phyloP scores from a whole-genome alignment of 768 basidiomycete species.

The Erythrobasidium yunnanense region DNA sequence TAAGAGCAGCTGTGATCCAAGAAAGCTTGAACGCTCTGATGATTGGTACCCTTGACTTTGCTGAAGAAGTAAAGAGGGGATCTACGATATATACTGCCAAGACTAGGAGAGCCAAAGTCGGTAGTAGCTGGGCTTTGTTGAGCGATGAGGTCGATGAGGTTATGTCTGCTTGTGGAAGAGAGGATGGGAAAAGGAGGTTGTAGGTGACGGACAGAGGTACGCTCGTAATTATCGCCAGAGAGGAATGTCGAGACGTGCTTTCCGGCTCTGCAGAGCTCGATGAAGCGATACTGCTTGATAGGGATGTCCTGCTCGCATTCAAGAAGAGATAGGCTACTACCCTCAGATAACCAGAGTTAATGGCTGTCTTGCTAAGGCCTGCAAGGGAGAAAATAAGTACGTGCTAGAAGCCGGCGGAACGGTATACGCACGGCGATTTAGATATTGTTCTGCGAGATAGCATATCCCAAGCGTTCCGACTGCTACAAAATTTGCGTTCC shows the following conservation, averaged over 20 bases:
- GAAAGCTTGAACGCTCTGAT: conserved; percentile 52
- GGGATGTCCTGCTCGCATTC: not conserved
- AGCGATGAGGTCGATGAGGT: not conserved
- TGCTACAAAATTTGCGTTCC: conserved; percentile 20
- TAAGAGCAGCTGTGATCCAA: conserved; percentile 53
- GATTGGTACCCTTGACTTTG: conserved; percentile 43
- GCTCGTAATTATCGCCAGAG: not conserved
- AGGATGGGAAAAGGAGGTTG: not conserved
- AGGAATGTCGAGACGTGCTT: not conserved
- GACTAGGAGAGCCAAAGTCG: conserved; percentile 27
- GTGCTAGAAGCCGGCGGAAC: not conserved
- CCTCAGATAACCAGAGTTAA: not conserved
- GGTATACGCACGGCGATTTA: conserved; percentile 6
- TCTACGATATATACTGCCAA: conserved; percentile 29
- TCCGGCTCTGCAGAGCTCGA: not conserved
- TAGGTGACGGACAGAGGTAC: conserved; percentile 1
- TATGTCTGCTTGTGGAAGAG: not conserved
- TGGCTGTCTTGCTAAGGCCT: conserved; percentile 1
- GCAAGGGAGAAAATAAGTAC: not conserved
- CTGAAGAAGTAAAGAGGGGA: conserved; percentile 29
- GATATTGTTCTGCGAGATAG: conserved; percentile 17
- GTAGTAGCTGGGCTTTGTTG: conserved; percentile 21
- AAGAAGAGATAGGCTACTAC: conserved; percentile 18
- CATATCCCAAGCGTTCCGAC: not conserved
- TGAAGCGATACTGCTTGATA: not conserved